Evolutionary conservation across 768 basidiomycete genomes (phyloP), one percentile per base, ranked within the genome.

Genomic region (Cubamyces lactineus): DNA sequence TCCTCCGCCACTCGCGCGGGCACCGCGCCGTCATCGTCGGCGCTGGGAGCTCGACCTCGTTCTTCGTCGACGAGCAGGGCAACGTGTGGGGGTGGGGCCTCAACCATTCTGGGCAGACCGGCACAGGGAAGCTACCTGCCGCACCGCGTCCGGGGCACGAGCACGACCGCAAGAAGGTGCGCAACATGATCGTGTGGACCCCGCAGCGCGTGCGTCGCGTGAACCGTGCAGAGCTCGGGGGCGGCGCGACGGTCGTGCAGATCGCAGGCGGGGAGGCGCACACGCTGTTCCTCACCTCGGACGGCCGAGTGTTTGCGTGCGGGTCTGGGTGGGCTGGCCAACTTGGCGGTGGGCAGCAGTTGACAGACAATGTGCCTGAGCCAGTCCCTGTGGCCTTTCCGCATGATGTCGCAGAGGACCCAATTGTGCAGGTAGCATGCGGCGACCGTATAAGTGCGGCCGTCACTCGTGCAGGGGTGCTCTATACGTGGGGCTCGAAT

Each of bases 191-290:
- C 9, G 80, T 91, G 17, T 80, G 82, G 57, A 73, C 83, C 1
- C 91, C 91, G 1, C 79, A 76, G 63, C 84, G 80, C 57, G 84
- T 92, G 9, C 71, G 77, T 46, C 75, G 80, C 13, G 80, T 92
- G 21, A 82, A 82, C 74, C 84, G 82, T 62, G 75, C 78, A 39
- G 81, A 81, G 46, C 82, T 91, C 5, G 79, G 72, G 3, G 86
- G 82, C 48, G 48, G 16, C 5, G 74, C 74, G 2, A 52, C 40
- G n/a, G 82, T 92, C 47, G 75, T 86, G 17, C 84, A 91, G 71
- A 92, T 97, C 66, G 79, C 69, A 21, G 92, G 88, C n/a, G 93
- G 95, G 38, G 86, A 88, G 54, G 91, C 94, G 67, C 94, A 98
- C 71, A 86, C 93, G 0, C 72, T 97, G 39, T 97, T 98, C 80